Base-by-base conservation (phyloP, 208 protist genomes). In the Trypanosoma congolense region DNA sequence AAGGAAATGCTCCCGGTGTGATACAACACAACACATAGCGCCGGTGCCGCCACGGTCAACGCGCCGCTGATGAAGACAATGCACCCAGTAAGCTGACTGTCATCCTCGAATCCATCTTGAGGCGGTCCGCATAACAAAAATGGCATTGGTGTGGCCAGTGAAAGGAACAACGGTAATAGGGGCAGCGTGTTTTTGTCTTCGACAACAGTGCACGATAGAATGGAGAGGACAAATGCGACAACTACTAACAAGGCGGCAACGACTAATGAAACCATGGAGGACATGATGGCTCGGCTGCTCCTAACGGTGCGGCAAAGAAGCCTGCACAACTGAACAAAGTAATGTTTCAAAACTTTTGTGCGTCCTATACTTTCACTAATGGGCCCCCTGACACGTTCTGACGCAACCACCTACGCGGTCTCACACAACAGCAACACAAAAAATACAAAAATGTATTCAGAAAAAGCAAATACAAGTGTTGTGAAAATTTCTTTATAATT, bases 61-160 rank as follows among this genome's bases (percentile, higher is more conserved):
- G 69, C 47, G 25, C 87, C 87, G 12, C 75, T 73, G 2, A 89
- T 9, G 45, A 93, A 93, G 33, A 83, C 61, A 1, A 80, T 76
- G 18, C 79, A 29, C 4, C 55, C 60, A 47, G 77, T 70, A 38
- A 81, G 56, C 3, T 55, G 4, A 22, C 33, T 38, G 8, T 61
- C 52, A 1, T 58, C 49, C 0, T 28, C 33, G 18, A 64, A 55
- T 47, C 45, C 41, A 16, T 24, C 33, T 36, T 36, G 49, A 25
- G 52, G 42, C 22, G 49, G 38, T 29, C 74, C 67, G 60, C 75
- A 87, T 2, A 90, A 53, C 24, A 88, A 64, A 63, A 87, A 80
- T 1, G 80, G 79, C 1, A 90, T 24, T 9, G 75, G 65, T 4
- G 80, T 40, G 51, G 83, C 65, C 58, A 75, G 61, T 38, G 75